Conservation (phyloP, 176 grass and related monocot genomes). For the Hyparrhenia diplandra region DNA sequence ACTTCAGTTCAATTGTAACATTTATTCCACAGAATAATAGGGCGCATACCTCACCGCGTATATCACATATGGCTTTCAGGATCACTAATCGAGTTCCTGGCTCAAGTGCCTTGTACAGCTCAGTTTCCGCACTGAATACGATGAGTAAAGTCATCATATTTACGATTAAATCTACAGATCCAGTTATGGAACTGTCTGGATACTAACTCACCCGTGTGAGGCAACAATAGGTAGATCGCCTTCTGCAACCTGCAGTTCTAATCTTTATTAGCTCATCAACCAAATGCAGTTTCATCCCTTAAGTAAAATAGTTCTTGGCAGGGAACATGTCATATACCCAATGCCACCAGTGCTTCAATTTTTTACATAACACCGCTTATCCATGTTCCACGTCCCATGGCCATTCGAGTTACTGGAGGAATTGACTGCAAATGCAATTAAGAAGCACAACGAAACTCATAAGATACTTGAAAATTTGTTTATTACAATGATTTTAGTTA, state of each 20-base stretch:
- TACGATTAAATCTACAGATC: constrained; percentile 17
- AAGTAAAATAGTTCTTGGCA: constrained; percentile 16
- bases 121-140: constrained; percentile 62
- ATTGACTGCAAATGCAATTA: constrained; percentile 63
- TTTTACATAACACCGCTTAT: constrained; percentile 80
- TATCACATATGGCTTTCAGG: constrained; percentile 91
- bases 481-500: background rate
- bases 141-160: constrained; percentile 8
- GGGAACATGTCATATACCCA: constrained; percentile 54
- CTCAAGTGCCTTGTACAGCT: constrained; percentile 71
- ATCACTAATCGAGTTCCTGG: constrained; percentile 73
- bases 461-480: background rate
- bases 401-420: constrained; percentile 77
- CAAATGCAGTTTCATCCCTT: constrained; percentile 22
- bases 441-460: background rate
- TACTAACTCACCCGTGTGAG: constrained; percentile 74
- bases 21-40: constrained; percentile 4
- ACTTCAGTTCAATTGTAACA: background rate
- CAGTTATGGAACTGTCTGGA: constrained; percentile 2
- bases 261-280: constrained; percentile 44
- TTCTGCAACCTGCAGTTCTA: constrained; percentile 75
- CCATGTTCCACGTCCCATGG: constrained; percentile 74
- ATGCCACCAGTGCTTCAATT: constrained; percentile 96
- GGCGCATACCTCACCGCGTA: constrained; percentile 70
- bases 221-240: constrained; percentile 76